Evolutionary conservation across 495 filamentous ascomycete genomes (phyloP), one percentile per base, ranked within the genome.

Genomic region (Penicillium bialowiezense): DNA sequence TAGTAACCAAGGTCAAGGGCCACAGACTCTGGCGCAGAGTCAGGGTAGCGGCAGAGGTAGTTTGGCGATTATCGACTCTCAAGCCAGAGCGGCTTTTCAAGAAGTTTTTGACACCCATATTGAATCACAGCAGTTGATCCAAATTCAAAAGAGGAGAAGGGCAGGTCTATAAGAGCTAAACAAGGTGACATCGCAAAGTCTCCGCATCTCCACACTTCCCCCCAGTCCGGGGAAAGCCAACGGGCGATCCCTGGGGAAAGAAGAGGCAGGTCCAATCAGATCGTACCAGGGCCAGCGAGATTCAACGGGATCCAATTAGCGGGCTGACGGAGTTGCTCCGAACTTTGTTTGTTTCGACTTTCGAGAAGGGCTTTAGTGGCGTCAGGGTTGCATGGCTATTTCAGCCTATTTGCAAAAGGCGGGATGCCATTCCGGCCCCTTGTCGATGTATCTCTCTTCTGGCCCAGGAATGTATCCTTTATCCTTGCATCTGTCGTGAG

Each of bases 11-110:
- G 10, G 61, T 52, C 38, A 79, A 64, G 9, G 76, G 75, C 56
- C 72, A 64, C 32, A 84, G 55, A 47, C 78, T 81, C 59, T 82
- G 75, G 14, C 81, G 67, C 17, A 86, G 58, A 8, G 82, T 85
- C 26, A 85, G 65, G 31, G 79, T 76, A 13, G 77, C 78, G 0
- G 81, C 80, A 3, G 67, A 71, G 3, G 82, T 85, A 15, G 68
- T 75, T 59, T 70, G 66, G 43, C 74, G 65, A 54, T 83, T 69
- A 44, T 73, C 68, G 13, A 70, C 55, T 14, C 62, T 52, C 20
- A 71, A 52, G 33, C 63, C 59, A 5, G 66, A 67, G 6, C 69
- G 67, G 31, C 42, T 63, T 33, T 67, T 65, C 20, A 72, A n/a
- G 45, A 68, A 56, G 2, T 53, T 29, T 38, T 55, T 53, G 14